Percentiles rank a stretch among this genome's conserved stretches.
phyloP scores from a whole-genome alignment of 1,284 basidiomycete genomes.

The Boletus semigastroideus region DNA sequence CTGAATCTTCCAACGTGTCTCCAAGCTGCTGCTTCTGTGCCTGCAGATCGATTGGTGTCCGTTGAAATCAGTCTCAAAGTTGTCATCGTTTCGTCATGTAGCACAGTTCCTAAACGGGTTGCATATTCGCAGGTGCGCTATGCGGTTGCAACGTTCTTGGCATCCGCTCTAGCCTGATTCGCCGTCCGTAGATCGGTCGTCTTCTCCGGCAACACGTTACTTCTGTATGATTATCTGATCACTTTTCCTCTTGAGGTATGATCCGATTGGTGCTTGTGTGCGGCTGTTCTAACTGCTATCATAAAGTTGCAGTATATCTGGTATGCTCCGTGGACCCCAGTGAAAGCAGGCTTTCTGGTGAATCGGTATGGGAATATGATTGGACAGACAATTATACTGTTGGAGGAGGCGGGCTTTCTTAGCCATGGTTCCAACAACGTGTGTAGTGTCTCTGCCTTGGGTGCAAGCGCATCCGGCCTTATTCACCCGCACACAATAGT shows the following conservation, averaged over 20 bases:
- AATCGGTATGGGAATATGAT: conserved; percentile 17
- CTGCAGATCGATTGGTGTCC: not conserved
- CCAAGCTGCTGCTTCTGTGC: not conserved
- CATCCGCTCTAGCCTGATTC: no score
- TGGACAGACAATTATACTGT: conserved; percentile 10
- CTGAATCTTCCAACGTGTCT: no score
- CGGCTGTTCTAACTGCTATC: not conserved
- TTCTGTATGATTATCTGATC: conserved; percentile 3
- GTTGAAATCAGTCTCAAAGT: not conserved
- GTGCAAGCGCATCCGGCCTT: no score
- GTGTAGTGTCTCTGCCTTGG: not conserved
- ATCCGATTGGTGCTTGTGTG: not conserved
- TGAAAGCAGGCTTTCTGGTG: conserved; percentile 12
- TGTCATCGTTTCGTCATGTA: no score
- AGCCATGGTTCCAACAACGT: conserved; percentile 2
- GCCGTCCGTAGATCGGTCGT: no score
- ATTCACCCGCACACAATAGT: not conserved
- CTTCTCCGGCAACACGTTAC: no score
- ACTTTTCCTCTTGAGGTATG: conserved; percentile 12
- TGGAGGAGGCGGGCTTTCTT: conserved; percentile 8
- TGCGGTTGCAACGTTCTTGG: no score
- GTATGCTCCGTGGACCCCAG: conserved; percentile 6
- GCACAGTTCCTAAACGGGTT: no score
- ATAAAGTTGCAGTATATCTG: conserved; percentile 14
- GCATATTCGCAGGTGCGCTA: no score